Conservation (phyloP, 768 basidiomycete genomes). For the Mycena rosella region DNA sequence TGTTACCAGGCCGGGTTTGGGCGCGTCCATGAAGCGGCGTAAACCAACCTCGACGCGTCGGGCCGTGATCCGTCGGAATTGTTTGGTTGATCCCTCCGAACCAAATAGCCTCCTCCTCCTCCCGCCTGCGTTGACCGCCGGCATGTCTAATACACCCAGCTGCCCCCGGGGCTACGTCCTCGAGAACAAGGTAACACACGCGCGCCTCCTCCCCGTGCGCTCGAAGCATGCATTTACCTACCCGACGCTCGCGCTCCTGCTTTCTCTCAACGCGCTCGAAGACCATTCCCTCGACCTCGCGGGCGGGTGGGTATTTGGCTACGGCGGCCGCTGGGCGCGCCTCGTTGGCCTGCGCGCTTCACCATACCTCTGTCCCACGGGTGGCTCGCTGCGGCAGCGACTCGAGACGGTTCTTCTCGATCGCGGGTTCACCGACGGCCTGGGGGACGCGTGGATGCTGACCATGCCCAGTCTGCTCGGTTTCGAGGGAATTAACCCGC, state of each 20-base stretch:
- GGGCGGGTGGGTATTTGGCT: constrained; percentile 66
- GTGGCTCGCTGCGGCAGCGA: constrained; percentile 54
- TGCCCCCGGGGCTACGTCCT: constrained; percentile 58
- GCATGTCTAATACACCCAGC: neutral
- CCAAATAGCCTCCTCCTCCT: neutral
- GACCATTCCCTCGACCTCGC: constrained; percentile 57
- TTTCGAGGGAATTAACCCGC: constrained; percentile 77
- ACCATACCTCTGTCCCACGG: constrained; percentile 56
- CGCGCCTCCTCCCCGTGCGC: constrained; percentile 60
- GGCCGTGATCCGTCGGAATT: neutral
- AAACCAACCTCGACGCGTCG: neutral
- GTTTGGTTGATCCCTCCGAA: neutral
- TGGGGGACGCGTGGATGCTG: constrained; percentile 76
- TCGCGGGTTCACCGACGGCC: constrained; percentile 42
- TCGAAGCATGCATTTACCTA: constrained; percentile 72
- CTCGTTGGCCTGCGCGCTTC: constrained; percentile 61
- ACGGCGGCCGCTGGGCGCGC: constrained; percentile 58
- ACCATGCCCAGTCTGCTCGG: constrained; percentile 80
- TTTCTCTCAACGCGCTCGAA: constrained; percentile 71
- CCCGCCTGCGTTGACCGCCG: neutral
- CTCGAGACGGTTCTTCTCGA: constrained; percentile 51
- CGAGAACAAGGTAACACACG: constrained; percentile 65
- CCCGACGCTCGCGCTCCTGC: constrained; percentile 65
- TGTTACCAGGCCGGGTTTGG: constrained; percentile 13
- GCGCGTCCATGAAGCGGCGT: constrained; percentile 17